Evolutionary conservation across 257 asterid genomes (phyloP).

Genomic region (Ehretia macrophylla): DNA sequence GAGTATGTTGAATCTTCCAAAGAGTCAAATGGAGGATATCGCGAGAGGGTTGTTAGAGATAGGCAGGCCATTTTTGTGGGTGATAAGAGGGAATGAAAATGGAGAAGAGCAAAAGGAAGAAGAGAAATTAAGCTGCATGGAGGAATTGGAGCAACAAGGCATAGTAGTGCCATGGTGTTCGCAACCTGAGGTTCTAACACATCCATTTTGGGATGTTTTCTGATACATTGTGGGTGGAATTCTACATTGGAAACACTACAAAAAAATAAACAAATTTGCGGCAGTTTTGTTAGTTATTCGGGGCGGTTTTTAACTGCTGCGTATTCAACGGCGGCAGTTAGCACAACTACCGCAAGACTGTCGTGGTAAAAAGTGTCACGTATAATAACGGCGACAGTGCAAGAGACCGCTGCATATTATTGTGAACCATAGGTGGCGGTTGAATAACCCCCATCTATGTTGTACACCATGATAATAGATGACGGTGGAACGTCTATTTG

Average conservation of each 20-base stretch:
- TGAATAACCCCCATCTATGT: too few species aligned
- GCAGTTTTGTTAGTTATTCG: too few species aligned
- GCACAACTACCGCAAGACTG: too few species aligned
- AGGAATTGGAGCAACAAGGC: slow-evolving; percentile 17
- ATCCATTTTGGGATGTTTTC: slow-evolving; percentile 15
- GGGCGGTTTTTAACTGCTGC: too few species aligned
- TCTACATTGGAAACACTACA: slow-evolving; percentile 24
- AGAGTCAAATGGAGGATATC: slow-evolving; percentile 16
- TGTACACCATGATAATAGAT: too few species aligned
- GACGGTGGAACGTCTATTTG: too few species aligned
- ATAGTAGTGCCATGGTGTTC: slow-evolving; percentile 22
- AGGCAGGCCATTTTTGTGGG: slow-evolving; percentile 26
- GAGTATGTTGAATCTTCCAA: slow-evolving; percentile 1
- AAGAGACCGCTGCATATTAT: too few species aligned
- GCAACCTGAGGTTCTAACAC: slow-evolving; percentile 15
- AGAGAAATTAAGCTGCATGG: slow-evolving; percentile 19
- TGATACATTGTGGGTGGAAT: slow-evolving; percentile 26
- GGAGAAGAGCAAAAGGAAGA: slow-evolving; percentile 3
- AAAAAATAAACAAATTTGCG: too few species aligned
- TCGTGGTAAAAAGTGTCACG: too few species aligned
- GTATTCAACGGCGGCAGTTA: too few species aligned
- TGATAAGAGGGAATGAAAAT: slow-evolving; percentile 8
- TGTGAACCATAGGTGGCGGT: too few species aligned
- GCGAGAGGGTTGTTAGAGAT: slow-evolving; percentile 7
- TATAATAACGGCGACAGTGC: too few species aligned